Evolutionary conservation across 352 stramenopile species (phyloP).

Genomic region (Pythium volutum): DNA sequence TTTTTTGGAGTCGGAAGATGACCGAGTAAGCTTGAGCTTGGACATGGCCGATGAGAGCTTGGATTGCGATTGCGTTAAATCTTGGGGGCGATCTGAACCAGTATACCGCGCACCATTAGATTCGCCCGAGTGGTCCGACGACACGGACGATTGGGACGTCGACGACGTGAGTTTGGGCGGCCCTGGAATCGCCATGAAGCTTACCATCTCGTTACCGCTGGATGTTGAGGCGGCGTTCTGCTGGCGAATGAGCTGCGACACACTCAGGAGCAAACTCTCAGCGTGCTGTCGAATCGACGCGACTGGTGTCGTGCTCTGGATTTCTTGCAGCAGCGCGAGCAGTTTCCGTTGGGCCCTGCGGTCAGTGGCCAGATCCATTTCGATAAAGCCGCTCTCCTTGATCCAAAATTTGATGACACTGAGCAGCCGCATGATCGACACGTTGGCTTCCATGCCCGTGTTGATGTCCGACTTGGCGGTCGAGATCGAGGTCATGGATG

Average conservation of each 20-base stretch:
- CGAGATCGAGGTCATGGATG: conserved; percentile 60
- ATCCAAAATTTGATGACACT: conserved; percentile 89
- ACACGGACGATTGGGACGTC: conserved; percentile 28
- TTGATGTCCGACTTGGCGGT: conserved; percentile 77
- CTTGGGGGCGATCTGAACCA: conserved; percentile 6
- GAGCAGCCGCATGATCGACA: conserved; percentile 85
- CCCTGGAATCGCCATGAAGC: conserved; percentile 17
- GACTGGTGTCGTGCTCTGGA: conserved; percentile 72
- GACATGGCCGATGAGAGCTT: conserved; percentile 51
- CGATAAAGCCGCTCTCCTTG: conserved; percentile 83
- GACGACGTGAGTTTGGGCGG: conserved; percentile 29
- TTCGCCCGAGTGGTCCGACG: conserved; percentile 22
- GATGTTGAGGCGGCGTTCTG: conserved; percentile 36
- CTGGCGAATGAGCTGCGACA: conserved; percentile 60
- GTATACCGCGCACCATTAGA: not conserved
- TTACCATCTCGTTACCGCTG: conserved; percentile 3
- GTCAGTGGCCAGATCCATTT: conserved; percentile 65
- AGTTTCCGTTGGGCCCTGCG: conserved; percentile 75
- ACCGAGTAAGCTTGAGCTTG: conserved; percentile 68
- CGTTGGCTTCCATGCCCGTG: conserved; percentile 73
- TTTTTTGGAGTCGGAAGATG: conserved; percentile 72
- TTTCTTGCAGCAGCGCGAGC: conserved; percentile 66
- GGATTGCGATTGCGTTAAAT: conserved; percentile 28
- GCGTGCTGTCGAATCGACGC: conserved; percentile 73
- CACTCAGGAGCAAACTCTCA: conserved; percentile 61